Percentiles rank a stretch among this genome's conserved stretches.
phyloP scores from a whole-genome alignment of 2,329 filamentous ascomycete species.

The Fusarium pseudocircinatum region DNA sequence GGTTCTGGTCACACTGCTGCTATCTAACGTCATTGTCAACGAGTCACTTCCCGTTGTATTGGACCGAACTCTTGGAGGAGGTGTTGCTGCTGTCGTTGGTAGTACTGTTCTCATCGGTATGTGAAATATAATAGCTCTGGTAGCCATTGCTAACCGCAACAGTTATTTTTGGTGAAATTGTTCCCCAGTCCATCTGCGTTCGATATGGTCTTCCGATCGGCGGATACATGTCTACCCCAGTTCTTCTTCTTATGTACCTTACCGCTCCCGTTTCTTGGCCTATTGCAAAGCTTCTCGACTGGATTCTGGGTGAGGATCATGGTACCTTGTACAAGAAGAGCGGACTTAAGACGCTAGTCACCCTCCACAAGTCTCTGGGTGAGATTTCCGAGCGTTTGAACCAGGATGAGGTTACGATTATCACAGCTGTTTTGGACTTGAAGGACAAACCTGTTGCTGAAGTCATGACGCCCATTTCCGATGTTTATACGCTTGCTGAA shows the following conservation, averaged over 20 bases:
- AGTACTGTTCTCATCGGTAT: constrained; percentile 93
- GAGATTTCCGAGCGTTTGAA: constrained; percentile 89
- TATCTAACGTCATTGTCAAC: constrained; percentile 98
- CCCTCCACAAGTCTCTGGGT: constrained; percentile 90
- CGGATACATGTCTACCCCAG: constrained; percentile 89
- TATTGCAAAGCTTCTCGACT: constrained; percentile 94
- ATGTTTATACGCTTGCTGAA: constrained; percentile 96
- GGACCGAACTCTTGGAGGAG: constrained; percentile 91
- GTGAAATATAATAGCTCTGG: constrained; percentile 36
- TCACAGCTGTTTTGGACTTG: constrained; percentile 93
- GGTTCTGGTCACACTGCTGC: constrained; percentile 92
- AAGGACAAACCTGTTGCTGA: constrained; percentile 95
- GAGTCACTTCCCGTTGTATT: constrained; percentile 95
- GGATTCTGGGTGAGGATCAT: constrained; percentile 91
- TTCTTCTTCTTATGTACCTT: constrained; percentile 90
- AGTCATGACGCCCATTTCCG: constrained; percentile 99
- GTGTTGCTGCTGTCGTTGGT: constrained; percentile 91
- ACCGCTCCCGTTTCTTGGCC: constrained; percentile 92
- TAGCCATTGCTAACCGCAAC: constrained; percentile 34
- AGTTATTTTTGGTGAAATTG: constrained; percentile 98
- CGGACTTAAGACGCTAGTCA: constrained; percentile 94
- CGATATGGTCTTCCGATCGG: constrained; percentile 96
- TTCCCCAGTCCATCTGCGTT: constrained; percentile 95
- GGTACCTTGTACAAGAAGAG: constrained; percentile 98
- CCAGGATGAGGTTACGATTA: constrained; percentile 98